phyloP scores from a whole-genome alignment of 2,329 filamentous ascomycete species.

The Alternaria gaisen region DNA sequence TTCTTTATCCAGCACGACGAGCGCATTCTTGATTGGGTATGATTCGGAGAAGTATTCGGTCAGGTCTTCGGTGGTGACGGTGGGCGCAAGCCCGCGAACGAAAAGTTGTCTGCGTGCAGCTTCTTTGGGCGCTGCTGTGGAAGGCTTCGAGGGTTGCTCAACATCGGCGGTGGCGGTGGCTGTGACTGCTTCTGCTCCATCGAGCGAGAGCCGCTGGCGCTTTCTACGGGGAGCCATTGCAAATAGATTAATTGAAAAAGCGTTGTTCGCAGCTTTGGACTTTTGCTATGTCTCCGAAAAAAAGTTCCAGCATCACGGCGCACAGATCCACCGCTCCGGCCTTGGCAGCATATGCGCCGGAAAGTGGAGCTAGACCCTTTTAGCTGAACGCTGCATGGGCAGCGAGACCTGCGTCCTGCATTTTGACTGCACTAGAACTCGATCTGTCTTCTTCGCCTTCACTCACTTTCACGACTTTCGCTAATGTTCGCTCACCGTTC shows the following conservation, averaged over 20 bases:
- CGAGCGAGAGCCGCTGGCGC: constrained; percentile 52
- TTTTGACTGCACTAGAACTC: background rate
- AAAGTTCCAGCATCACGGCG: constrained; percentile 24
- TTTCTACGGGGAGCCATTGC: constrained; percentile 53
- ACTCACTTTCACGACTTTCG: background rate
- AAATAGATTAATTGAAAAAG: background rate
- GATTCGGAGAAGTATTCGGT: constrained; percentile 92
- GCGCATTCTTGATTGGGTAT: constrained; percentile 94
- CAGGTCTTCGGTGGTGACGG: constrained; percentile 80
- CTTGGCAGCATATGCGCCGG: constrained; percentile 16
- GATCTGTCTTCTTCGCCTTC: background rate
- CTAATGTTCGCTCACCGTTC: constrained; percentile 3
- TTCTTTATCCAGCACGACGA: constrained; percentile 84
- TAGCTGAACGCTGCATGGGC: background rate
- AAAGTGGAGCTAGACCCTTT: constrained; percentile 11
- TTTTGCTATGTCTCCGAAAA: constrained; percentile 15
- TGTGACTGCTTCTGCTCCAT: constrained; percentile 46
- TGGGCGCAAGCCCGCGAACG: constrained; percentile 82
- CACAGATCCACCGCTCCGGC: constrained; percentile 16
- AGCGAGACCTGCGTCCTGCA: background rate
- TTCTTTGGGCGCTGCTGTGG: constrained; percentile 34
- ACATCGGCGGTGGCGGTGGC: constrained; percentile 35
- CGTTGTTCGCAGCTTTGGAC: constrained; percentile 3
- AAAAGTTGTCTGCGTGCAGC: constrained; percentile 70
- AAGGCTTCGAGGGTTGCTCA: constrained; percentile 26